phyloP scores from a whole-genome alignment of 164 flowering plant genomes.

The Vitis rotundifolia region DNA sequence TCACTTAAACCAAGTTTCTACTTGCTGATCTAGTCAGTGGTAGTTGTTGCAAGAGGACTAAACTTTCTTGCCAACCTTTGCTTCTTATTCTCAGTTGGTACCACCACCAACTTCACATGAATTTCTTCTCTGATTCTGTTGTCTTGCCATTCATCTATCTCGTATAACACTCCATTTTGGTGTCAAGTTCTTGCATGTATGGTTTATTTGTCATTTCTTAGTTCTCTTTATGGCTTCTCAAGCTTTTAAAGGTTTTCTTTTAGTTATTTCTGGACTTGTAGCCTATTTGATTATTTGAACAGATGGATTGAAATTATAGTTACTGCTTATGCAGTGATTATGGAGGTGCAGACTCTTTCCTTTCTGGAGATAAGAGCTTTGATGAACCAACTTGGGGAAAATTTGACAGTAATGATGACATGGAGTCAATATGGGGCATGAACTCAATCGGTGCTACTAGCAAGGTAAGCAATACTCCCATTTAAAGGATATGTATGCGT shows the following conservation, averaged over 20 bases:
- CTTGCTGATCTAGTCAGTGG: too few relatives aligned
- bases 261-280: too few relatives aligned
- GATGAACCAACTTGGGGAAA: slow-evolving; percentile 60
- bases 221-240: too few relatives aligned
- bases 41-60: background rate
- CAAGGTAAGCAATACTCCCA: slow-evolving; percentile 32
- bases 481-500: too few relatives aligned
- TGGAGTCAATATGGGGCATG: slow-evolving; percentile 56
- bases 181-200: too few relatives aligned
- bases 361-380: slow-evolving; percentile 45
- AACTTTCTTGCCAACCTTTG: background rate
- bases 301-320: too few relatives aligned
- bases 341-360: slow-evolving; percentile 54
- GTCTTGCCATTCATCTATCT: background rate
- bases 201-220: too few relatives aligned
- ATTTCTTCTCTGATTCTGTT: background rate
- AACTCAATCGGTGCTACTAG: slow-evolving; percentile 10
- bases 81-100: background rate
- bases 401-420: slow-evolving; percentile 48
- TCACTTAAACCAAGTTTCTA: background rate
- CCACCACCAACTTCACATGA: background rate
- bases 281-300: too few relatives aligned
- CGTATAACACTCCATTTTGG: too few relatives aligned
- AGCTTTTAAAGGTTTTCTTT: too few relatives aligned
- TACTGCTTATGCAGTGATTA: slow-evolving; percentile 55